phyloP scores from a whole-genome alignment of 768 basidiomycete genomes.

The Macrocybe gigantea region DNA sequence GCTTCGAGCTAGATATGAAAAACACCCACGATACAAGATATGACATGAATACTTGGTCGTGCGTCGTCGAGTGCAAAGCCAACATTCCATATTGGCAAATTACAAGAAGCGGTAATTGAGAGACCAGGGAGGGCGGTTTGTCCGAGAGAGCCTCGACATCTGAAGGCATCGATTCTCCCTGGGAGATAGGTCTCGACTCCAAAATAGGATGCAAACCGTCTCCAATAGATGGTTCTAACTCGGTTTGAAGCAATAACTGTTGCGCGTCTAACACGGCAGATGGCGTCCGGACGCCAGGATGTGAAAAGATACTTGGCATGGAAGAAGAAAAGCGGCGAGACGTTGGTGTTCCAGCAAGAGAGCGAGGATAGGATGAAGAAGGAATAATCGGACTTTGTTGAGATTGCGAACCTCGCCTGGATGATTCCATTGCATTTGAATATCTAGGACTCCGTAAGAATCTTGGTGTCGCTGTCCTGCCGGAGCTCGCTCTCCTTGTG shows the following conservation, averaged over 20 bases:
- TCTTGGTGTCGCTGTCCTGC: no score
- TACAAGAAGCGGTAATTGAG: conserved; percentile 75
- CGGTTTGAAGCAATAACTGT: conserved; percentile 43
- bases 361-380: conserved; percentile 18
- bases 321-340: conserved; percentile 51
- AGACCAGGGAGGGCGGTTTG: conserved; percentile 60
- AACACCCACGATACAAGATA: conserved; percentile 79
- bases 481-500: no score
- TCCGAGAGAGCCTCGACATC: conserved; percentile 38
- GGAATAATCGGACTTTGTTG: conserved; percentile 21
- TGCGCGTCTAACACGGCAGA: conserved; percentile 73
- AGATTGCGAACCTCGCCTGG: conserved; percentile 26
- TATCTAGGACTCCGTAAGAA: no score
- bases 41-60: conserved; percentile 88
- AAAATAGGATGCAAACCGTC: conserved; percentile 47
- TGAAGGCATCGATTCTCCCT: conserved; percentile 9
- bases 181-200: conserved; percentile 37
- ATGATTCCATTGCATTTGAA: conserved; percentile 12
- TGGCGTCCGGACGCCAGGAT: conserved; percentile 77
- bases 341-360: conserved; percentile 24
- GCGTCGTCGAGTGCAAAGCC: conserved; percentile 84
- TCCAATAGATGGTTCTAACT: conserved; percentile 21
- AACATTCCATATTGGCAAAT: conserved; percentile 89
- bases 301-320: conserved; percentile 76
- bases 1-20: not conserved